A percentile compares a stretch with the other conserved stretches of the same genome.
Conservation (phyloP, 2,329 filamentous ascomycete genomes). For the Verticillium isaacii region DNA sequence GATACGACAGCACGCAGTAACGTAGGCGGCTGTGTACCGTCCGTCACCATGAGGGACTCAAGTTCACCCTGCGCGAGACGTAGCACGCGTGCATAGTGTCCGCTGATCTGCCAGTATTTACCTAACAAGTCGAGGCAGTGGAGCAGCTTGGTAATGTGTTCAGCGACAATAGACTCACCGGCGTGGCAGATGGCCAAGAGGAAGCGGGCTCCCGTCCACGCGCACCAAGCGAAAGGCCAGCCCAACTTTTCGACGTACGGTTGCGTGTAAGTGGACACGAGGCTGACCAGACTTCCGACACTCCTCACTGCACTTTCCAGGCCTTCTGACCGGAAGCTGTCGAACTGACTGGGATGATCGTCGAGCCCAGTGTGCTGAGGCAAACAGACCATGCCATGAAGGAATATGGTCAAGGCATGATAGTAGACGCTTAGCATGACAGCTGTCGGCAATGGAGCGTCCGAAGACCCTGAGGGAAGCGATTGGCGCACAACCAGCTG, state of each 20-base stretch:
- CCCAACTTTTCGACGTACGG: neutral
- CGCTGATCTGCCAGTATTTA: slow-evolving; percentile 7
- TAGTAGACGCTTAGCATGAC: slow-evolving; percentile 7
- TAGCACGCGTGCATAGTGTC: slow-evolving; percentile 6
- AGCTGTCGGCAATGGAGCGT: neutral
- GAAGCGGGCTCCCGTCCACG: slow-evolving; percentile 5
- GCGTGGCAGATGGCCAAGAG: neutral
- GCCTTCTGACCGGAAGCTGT: no score
- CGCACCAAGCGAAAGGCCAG: slow-evolving; percentile 8
- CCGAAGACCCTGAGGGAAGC: no score
- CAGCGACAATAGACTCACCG: neutral
- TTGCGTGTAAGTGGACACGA: no score
- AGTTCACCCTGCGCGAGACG: neutral
- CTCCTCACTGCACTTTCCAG: no score
- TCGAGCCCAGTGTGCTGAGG: neutral
- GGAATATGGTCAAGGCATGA: slow-evolving; percentile 3
- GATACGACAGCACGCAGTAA: neutral
- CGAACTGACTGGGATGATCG: neutral
- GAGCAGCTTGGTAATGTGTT: neutral
- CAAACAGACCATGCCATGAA: slow-evolving; percentile 3
- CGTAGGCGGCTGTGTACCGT: no score
- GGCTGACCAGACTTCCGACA: no score
- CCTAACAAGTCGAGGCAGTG: neutral
- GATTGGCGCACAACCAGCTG: neutral
- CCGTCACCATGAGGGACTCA: neutral